Percentiles rank a stretch among this genome's conserved stretches.
Conservation (phyloP, 2,329 filamentous ascomycete genomes). For the Aspergillus sclerotialis region DNA sequence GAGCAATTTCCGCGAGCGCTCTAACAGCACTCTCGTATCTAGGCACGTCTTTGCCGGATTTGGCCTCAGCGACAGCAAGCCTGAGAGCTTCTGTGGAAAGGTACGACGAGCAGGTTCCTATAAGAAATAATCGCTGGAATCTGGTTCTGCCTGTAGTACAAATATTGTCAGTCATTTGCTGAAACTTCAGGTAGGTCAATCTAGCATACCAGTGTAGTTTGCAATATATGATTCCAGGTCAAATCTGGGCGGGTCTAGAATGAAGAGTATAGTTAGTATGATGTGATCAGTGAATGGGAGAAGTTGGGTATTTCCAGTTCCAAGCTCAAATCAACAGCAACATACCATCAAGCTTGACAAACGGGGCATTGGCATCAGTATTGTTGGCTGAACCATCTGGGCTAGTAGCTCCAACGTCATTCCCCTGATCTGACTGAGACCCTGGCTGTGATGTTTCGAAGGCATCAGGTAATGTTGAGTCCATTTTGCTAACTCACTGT, state of each 20-base stretch:
- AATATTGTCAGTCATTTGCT: constrained; percentile 5
- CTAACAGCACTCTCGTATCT: constrained; percentile 65
- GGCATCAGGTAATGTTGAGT: constrained; percentile 19
- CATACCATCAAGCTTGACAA: constrained; percentile 25
- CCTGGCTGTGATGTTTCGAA: constrained; percentile 14
- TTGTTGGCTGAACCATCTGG: constrained; percentile 5
- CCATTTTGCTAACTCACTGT: constrained; percentile 14
- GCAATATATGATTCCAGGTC: constrained; percentile 86
- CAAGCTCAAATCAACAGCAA: constrained; percentile 5
- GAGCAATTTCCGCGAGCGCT: constrained; percentile 56
- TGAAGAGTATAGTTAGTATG: neutral
- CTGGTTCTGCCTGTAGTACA: constrained; percentile 62
- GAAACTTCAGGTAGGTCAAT: neutral
- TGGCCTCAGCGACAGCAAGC: constrained; percentile 67
- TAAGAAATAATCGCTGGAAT: constrained; percentile 71
- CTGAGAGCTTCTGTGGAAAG: constrained; percentile 76
- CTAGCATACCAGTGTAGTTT: constrained; percentile 69
- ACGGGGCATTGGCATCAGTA: constrained; percentile 3
- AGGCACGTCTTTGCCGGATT: constrained; percentile 64
- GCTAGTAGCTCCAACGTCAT: constrained; percentile 2
- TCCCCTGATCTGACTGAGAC: constrained; percentile 6
- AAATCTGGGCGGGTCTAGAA: constrained; percentile 70
- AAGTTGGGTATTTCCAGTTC: constrained; percentile 3
- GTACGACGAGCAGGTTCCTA: constrained; percentile 69
- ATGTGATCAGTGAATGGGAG: neutral